Base-by-base conservation (phyloP, 1,284 basidiomycete species). In the Kalmanozyma brasiliensis region DNA sequence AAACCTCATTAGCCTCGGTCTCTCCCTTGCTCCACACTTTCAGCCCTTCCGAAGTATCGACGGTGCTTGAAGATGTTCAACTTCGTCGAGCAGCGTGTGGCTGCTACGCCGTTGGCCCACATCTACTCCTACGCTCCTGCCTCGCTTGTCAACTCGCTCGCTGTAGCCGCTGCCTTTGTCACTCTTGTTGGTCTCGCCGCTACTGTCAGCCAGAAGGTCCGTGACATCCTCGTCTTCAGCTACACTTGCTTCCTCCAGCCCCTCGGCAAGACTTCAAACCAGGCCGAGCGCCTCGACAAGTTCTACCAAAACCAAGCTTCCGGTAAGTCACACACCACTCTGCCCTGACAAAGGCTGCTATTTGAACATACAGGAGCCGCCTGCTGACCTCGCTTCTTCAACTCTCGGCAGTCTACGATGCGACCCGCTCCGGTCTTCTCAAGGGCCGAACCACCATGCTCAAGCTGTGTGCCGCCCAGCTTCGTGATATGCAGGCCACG, bases 401-500 rank as follows among this genome's bases (percentile, higher is more conserved):
- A 8, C n/a, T 8, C 8, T 9, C 17, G 6, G 11, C 64, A 73
- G 80, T 82, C 30, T 82, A 82, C 65, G 80, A 82, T 41, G 60
- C 74, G 10, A 82, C 80, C 8, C 74, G 80, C 22, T 77, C 67
- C 9, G 74, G 79, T 19, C 74, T 82, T 26, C 70, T 82, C 40
- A 74, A 78, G 43, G 80, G 80, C 19, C 74, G 80, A 24, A 71
- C 64, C 38, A 81, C 80, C 26, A 80, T 82, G 80, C 77, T 82
- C 55, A 80, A 82, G 70, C 85, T 92, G 11, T 87, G 88, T 17
- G 89, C 89, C 0, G 87, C 87, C 23, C 89, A 92, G 77, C 84
- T 92, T 16, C 86, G 85, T 32, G 83, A 86, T 66, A 81, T 84
- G 30, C 74, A 83, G 65, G 79, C 69, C 16, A 60, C 61, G 36